Evolutionary conservation across 306 rosid species (phyloP).

Genomic region (Quercus rubra): DNA sequence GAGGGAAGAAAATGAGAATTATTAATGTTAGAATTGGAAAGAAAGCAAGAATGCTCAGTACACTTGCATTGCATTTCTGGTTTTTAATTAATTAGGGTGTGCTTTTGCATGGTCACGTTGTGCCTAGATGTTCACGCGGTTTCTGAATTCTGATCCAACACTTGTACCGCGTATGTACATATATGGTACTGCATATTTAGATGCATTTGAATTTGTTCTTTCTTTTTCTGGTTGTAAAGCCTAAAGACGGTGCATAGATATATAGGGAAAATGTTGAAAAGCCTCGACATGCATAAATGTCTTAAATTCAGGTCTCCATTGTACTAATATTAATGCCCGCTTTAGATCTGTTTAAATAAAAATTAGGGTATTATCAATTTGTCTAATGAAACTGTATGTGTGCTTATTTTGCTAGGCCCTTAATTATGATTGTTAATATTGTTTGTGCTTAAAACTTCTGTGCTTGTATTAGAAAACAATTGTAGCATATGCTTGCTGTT

Average conservation of each 20-base stretch:
- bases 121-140: conserved; percentile 10
- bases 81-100: neutral
- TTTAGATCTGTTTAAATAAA: neutral
- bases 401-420: neutral
- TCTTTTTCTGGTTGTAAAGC: too few relatives aligned
- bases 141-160: conserved; percentile 19
- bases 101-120: conserved; percentile 25
- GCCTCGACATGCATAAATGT: too few relatives aligned
- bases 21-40: neutral
- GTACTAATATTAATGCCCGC: neutral
- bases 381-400: neutral
- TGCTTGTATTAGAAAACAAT: too few relatives aligned
- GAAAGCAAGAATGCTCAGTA: neutral
- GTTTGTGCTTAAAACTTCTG: neutral
- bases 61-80: too few relatives aligned
- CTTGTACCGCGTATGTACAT: neutral
- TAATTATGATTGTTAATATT: neutral
- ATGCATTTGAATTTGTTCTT: too few relatives aligned
- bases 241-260: too few relatives aligned
- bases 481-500: too few relatives aligned
- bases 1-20: neutral
- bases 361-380: neutral
- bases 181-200: too few relatives aligned
- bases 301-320: too few relatives aligned
- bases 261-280: too few relatives aligned